Evolutionary conservation across 768 basidiomycete species (phyloP), one percentile per base, ranked within the genome.

Genomic region (Zangia roseola): DNA sequence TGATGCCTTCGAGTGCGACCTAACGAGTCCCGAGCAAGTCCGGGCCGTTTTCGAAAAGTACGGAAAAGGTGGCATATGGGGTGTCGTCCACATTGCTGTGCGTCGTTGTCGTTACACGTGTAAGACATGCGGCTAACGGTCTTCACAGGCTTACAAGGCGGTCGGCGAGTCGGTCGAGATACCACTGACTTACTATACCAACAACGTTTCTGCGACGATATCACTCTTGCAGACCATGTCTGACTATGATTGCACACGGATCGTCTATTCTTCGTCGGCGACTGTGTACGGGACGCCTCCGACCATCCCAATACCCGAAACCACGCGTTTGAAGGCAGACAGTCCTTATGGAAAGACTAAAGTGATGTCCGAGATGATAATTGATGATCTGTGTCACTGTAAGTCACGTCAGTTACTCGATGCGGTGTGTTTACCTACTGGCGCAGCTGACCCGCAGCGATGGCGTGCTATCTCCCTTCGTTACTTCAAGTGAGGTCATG

Each of bases 211-310:
- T 37, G 94, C 92, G 6, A 94, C 94, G 7, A 70, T 97, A 48
- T 84, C 79, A 42, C 83, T 98, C 19, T 75, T 97, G 55, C 86
- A 94, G 74, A 75, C 81, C 56, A 95, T 95, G 94, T 72, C 75
- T 35, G 88, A 88, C 45, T 91, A 83, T 69, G 84, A 86, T 54
- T 91, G 90, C 73, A 78, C 79, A 45, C 82, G 91, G 51, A 74
- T 99, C 49, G 95, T 99, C 44, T 99, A 97, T 74, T 98, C 97
- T 1, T 97, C 94, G 10, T 95, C 93, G 20, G 97, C 97, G 6
- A 98, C 97, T 16, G 97, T 99, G 21, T 99, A 99, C 64, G 97
- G 97, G 45, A 94, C 84, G 4, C 97, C 97, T 10, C 86, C 91
- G 19, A 74, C 73, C 43, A 89, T 98, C 38, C 97, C 97, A 44